Base-by-base conservation (phyloP, 805 yeast genomes). In the Blastobotrys mokoenaii region DNA sequence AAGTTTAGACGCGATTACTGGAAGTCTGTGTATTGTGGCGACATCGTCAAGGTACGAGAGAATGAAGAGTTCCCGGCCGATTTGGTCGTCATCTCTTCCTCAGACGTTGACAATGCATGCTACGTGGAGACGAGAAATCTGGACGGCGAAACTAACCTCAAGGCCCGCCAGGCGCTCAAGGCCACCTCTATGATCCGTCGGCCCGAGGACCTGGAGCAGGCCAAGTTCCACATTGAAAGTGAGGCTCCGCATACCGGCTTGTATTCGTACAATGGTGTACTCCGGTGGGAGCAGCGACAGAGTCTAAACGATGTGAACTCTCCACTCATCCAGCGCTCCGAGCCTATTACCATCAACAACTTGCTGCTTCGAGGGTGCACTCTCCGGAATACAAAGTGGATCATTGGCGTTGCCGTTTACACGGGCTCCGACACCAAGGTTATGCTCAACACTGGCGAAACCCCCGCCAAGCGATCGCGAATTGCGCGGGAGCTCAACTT, bases 51-150 rank as follows among this genome's bases (percentile, higher is more conserved):
- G 51, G 71, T 84, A 16, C 71, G 77, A 49, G 78, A 78, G 51
- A 80, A 84, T 61, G 86, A 82, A 50, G 84, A 80, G 57, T 73
- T 84, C 14, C 94, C 94, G 1, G 90, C 88, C 31, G 94, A 84
- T 63, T 64, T 84, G 39, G 67, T 80, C 15, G 71, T 84, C 16
- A 63, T 84, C 18, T 72, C 87, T 9, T 77, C 89, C 0, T 78
- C 85, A 32, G 86, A 80, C 55, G 71, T 72, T 4, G 93, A 84
- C 51, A 79, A 78, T 46, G 78, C 79, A 44, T 79, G 82, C 60
- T 78, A 68, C 55, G 77, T 83, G 29, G 94, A 80, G 54, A 80
- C 87, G 1, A 77, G 80, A 52, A 80, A 80, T 54, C 65, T 81
- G 46, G 87, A 80, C 55, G 87, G 87, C 51, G 94, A 84, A 62